phyloP scores from a whole-genome alignment of 1,284 basidiomycete genomes.

The Naganishia cerealis region DNA sequence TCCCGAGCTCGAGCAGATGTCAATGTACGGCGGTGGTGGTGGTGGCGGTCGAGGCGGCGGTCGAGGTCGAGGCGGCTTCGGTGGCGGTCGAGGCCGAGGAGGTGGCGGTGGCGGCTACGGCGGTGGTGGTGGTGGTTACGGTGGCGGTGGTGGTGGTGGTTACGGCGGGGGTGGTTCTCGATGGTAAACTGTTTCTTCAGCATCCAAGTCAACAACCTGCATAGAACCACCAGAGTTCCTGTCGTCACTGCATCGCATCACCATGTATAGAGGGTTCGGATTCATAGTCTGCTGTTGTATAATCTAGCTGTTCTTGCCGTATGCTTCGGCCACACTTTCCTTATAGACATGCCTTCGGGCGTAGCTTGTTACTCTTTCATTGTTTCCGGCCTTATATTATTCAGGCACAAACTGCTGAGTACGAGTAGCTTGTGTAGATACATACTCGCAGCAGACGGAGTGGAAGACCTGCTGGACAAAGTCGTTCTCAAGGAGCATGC shows the following conservation, averaged over 20 bases:
- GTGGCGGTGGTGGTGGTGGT: constrained; percentile 33
- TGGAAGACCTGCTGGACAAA: too few relatives aligned
- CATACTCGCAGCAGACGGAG: too few relatives aligned
- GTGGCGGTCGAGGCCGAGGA: constrained; percentile 61
- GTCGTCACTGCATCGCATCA: constrained; percentile 10
- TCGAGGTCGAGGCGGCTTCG: constrained; percentile 60
- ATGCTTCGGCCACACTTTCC: constrained; percentile 20
- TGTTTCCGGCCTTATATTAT: too few relatives aligned
- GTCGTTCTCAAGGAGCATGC: too few relatives aligned
- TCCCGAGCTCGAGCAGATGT: constrained; percentile 90
- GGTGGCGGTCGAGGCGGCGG: constrained; percentile 54
- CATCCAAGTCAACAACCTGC: not conserved
- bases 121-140: constrained; percentile 45
- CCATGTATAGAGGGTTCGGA: constrained; percentile 27
- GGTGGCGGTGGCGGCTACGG: constrained; percentile 48
- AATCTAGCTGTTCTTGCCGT: constrained; percentile 9
- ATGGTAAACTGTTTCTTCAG: not conserved
- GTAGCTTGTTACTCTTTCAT: not conserved
- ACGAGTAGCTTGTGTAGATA: too few relatives aligned
- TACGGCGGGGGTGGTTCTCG: constrained; percentile 21
- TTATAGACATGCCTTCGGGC: constrained; percentile 28
- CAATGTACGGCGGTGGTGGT: constrained; percentile 72
- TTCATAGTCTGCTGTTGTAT: constrained; percentile 20
- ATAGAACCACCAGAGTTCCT: constrained; percentile 6
- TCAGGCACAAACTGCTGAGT: too few relatives aligned